A percentile compares a stretch with the other conserved stretches of the same genome.
Evolutionary conservation across 2,329 filamentous ascomycete species (phyloP).

Genomic region (Corynespora cassiicola): DNA sequence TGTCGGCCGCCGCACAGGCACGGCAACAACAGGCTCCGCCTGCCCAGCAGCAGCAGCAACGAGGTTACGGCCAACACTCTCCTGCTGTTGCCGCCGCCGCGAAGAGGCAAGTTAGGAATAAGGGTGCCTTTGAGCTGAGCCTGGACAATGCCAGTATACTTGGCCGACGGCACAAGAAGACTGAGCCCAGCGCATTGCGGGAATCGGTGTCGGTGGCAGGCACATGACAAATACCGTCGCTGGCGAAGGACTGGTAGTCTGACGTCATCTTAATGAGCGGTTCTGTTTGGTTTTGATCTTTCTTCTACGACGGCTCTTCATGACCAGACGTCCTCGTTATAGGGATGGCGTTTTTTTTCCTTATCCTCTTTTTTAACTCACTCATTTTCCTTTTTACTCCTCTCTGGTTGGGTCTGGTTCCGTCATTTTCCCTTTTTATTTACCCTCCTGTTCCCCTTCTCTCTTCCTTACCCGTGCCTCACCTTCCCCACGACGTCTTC

Average conservation of each 20-base stretch:
- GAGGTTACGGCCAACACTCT: slow-evolving; percentile 89
- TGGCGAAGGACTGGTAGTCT: slow-evolving; percentile 37
- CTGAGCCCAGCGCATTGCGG: slow-evolving; percentile 53
- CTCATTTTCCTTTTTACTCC: too few relatives aligned
- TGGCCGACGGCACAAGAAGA: slow-evolving; percentile 69
- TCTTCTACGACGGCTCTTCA: too few relatives aligned
- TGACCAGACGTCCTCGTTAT: too few relatives aligned
- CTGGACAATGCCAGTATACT: slow-evolving; percentile 89
- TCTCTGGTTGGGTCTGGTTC: too few relatives aligned
- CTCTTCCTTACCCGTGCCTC: too few relatives aligned
- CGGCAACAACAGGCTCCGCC: slow-evolving; percentile 57
- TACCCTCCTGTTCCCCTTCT: too few relatives aligned
- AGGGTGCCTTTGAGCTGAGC: slow-evolving; percentile 89
- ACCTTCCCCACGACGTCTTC: too few relatives aligned
- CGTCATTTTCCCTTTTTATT: too few relatives aligned
- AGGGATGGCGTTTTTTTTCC: too few relatives aligned
- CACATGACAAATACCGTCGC: slow-evolving; percentile 37
- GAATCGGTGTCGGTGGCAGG: slow-evolving; percentile 47
- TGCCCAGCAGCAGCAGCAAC: slow-evolving; percentile 61
- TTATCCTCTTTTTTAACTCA: too few relatives aligned
- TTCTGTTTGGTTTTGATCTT: too few relatives aligned
- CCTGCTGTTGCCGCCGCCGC: slow-evolving; percentile 83
- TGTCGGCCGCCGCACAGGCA: slow-evolving; percentile 70
- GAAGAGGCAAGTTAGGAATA: slow-evolving; percentile 78
- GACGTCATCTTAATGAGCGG: too few relatives aligned